These are phyloP conservation scores for Phytopythium mirpurense DNA, from an alignment of 352 stramenopile genomes.

Conservation along the genomic window DNA sequence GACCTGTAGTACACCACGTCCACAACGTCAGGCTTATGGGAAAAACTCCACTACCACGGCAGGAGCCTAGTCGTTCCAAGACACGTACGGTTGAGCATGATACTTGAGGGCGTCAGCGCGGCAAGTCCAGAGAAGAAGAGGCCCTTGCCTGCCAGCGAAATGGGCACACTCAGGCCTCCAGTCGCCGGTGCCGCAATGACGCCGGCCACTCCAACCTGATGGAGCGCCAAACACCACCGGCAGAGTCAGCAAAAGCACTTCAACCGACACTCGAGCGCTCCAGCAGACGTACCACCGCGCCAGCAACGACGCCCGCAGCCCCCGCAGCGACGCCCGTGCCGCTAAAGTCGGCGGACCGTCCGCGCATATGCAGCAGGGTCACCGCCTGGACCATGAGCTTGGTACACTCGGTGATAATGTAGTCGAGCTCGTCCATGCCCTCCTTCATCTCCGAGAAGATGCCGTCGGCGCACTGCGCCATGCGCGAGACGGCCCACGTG, in stretches of 20 bases:
- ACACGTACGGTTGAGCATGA: conserved; percentile 80
- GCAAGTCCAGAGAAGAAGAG: conserved; percentile 79
- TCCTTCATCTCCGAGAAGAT: conserved; percentile 71
- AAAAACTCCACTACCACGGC: no score
- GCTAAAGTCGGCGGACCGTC: conserved; percentile 77
- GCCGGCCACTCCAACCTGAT: conserved; percentile 57
- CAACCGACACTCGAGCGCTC: background rate
- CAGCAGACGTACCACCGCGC: conserved; percentile 46
- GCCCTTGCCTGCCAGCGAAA: conserved; percentile 79
- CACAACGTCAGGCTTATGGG: conserved; percentile 1
- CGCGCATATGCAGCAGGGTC: conserved; percentile 78
- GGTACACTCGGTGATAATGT: conserved; percentile 73
- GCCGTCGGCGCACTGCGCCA: conserved; percentile 59
- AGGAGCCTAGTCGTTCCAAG: background rate
- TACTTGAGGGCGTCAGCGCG: conserved; percentile 74
- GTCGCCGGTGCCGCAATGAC: conserved; percentile 74
- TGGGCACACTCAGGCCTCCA: conserved; percentile 74
- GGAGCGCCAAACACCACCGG: background rate
- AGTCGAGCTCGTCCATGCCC: conserved; percentile 72
- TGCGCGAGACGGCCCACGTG: conserved; percentile 71
- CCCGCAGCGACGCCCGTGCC: conserved; percentile 78
- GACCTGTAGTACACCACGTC: conserved; percentile 30
- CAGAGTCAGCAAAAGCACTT: background rate
- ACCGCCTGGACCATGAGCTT: conserved; percentile 87
- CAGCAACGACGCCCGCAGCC: conserved; percentile 74